Percentiles rank a stretch among this genome's conserved stretches.
Conservation (phyloP, 306 rosid genomes). For the Prinsepia uniflora region DNA sequence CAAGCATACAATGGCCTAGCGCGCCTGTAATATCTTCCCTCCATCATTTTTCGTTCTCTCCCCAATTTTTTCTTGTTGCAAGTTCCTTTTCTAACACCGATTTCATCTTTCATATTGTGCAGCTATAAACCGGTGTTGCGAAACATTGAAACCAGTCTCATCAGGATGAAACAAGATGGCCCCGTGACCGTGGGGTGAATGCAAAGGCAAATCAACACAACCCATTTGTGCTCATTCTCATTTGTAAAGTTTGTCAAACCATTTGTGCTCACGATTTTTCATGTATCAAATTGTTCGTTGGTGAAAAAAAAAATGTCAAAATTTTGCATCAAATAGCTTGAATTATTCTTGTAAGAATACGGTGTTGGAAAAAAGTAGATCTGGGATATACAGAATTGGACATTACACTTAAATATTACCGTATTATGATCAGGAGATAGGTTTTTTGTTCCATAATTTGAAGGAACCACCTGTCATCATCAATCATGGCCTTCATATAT, state of each 20-base stretch:
- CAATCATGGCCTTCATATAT: not conserved
- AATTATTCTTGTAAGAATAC: no score
- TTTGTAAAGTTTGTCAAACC: slow-evolving; percentile 9
- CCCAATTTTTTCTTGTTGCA: not conserved
- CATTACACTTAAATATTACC: no score
- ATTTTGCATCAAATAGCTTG: no score
- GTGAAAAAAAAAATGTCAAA: not conserved
- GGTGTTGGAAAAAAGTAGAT: no score
- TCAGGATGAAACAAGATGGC: slow-evolving; percentile 82
- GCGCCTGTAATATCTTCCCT: slow-evolving; percentile 50
- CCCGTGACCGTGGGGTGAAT: slow-evolving; percentile 41
- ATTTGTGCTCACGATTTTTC: not conserved
- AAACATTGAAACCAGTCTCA: slow-evolving; percentile 68
- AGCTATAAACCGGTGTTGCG: slow-evolving; percentile 86
- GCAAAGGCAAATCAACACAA: not conserved
- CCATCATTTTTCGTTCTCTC: not conserved
- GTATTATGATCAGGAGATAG: no score
- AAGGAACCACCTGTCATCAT: not conserved
- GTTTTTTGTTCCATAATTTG: not conserved
- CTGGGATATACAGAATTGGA: no score
- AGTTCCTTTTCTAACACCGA: slow-evolving; percentile 4
- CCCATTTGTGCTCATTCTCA: slow-evolving; percentile 6
- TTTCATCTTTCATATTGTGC: slow-evolving; percentile 28
- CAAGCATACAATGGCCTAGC: slow-evolving; percentile 75
- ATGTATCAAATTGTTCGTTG: not conserved